Percentiles rank a stretch among this genome's conserved stretches.
Evolutionary conservation across 306 rosid species (phyloP).

Genomic region (Citrullus colocynthis): DNA sequence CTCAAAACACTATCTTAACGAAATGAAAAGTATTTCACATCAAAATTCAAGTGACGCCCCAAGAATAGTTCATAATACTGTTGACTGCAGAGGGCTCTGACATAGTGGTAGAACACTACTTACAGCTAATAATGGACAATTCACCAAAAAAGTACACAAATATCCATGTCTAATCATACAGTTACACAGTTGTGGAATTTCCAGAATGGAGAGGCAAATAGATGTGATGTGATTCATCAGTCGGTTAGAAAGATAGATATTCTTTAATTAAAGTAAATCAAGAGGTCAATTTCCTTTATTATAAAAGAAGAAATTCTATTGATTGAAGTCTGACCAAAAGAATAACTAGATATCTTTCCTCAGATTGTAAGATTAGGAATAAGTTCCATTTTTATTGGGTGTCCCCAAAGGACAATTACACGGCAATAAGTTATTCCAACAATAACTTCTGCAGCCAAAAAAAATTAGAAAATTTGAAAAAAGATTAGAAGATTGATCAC

Average conservation of each 20-base stretch:
- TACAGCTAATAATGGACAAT: not conserved
- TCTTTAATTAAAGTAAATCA: not conserved
- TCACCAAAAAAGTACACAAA: not conserved
- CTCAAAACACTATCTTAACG: not conserved
- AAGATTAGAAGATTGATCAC: conserved; percentile 21
- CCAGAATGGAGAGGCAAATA: not conserved
- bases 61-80: not conserved
- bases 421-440: not conserved
- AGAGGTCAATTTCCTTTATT: not conserved
- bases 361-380: not conserved
- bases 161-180: not conserved
- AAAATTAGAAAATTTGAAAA: not conserved
- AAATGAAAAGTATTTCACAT: not conserved
- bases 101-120: not conserved
- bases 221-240: not conserved
- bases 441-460: not conserved
- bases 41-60: not conserved
- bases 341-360: not conserved
- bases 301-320: not conserved
- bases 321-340: not conserved
- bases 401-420: not conserved
- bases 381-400: not conserved
- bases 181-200: not conserved
- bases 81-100: not conserved
- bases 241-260: not conserved